Evolutionary conservation across 2,329 filamentous ascomycete genomes (phyloP).

Genomic region (Camptophora hylomeconis): DNA sequence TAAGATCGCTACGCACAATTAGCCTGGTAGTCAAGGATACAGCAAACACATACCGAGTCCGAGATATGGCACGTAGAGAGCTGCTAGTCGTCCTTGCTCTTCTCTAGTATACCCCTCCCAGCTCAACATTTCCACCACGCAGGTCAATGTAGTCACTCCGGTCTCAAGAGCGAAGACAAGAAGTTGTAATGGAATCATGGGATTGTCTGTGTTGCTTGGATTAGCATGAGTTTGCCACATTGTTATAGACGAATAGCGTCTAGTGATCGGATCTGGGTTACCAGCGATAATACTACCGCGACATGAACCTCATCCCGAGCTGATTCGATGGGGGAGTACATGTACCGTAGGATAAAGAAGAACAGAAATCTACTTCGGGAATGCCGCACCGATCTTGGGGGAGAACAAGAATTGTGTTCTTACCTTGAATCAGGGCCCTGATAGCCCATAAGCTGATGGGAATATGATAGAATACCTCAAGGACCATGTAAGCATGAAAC

Average conservation of each 20-base stretch:
- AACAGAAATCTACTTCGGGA: too few relatives aligned
- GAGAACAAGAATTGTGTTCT: too few relatives aligned
- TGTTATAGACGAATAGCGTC: neutral
- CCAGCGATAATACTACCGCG: neutral
- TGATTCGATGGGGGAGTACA: neutral
- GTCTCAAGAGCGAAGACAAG: constrained; percentile 48
- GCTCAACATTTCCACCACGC: constrained; percentile 46
- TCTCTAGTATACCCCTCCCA: constrained; percentile 36
- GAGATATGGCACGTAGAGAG: constrained; percentile 45
- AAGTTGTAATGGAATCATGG: constrained; percentile 45
- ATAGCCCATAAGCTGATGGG: constrained; percentile 49
- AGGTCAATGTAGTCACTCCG: constrained; percentile 48
- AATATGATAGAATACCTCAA: constrained; percentile 49
- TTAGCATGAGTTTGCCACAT: neutral
- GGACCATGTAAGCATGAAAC: constrained; percentile 44
- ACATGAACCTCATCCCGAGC: neutral
- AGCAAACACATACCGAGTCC: constrained; percentile 35
- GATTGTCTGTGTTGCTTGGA: constrained; percentile 35
- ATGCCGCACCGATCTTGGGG: too few relatives aligned
- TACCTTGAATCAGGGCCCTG: constrained; percentile 39
- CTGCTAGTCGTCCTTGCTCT: constrained; percentile 37
- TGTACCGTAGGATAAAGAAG: neutral
- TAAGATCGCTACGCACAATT: constrained; percentile 3
- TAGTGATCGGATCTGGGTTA: neutral
- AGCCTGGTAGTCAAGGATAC: constrained; percentile 1